Evolutionary conservation across 1,284 basidiomycete genomes (phyloP), one percentile per base, ranked within the genome.

Genomic region (Chalciporus sp.): DNA sequence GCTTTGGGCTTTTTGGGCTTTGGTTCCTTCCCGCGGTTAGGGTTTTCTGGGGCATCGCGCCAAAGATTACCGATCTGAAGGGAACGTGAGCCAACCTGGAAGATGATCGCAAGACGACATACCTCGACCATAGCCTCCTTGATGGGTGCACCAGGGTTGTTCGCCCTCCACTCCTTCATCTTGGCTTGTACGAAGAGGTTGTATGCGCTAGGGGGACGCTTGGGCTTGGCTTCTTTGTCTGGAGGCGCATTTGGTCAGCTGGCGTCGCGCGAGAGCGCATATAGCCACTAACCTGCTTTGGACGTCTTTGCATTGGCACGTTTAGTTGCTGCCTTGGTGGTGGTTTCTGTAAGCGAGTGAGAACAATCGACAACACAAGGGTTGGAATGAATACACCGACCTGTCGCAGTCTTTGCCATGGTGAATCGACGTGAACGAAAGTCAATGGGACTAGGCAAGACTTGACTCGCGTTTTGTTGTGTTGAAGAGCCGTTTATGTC

Each of bases 1-100:
- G 60, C 68, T 51, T 76, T 79, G 28, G 76, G 62, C 52, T 77
- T 75, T 33, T 67, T 71, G 37, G 72, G 35, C 51, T 75, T 78
- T 40, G 74, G 64, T 17, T 74, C 75, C 54, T 81, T 73, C 12
- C 82, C 83, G 35, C 80, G 76, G 55, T 82, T 84, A 1, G 83
- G 82, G 61, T 85, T 84, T 60, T 84, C 81, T 1, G 80, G 79
- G 0, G 82, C 74, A 52, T 82, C 76, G 45, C 70, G 75, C 83
- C 83, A 85, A 55, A 80, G 51, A 0, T 62, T 70, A 6, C 76
- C 82, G 55, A 85, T 81, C 83, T 85, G 57, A 14, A 33, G 26
- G 8, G 20, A 45, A 31, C 5, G 23, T 71, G 55, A 65, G 58
- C 40, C 20, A 42, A 33, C 43, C 6, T 17, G 5, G 11, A 42